Conservation (phyloP, 2,329 filamentous ascomycete species). For the Fusarium torreyae region DNA sequence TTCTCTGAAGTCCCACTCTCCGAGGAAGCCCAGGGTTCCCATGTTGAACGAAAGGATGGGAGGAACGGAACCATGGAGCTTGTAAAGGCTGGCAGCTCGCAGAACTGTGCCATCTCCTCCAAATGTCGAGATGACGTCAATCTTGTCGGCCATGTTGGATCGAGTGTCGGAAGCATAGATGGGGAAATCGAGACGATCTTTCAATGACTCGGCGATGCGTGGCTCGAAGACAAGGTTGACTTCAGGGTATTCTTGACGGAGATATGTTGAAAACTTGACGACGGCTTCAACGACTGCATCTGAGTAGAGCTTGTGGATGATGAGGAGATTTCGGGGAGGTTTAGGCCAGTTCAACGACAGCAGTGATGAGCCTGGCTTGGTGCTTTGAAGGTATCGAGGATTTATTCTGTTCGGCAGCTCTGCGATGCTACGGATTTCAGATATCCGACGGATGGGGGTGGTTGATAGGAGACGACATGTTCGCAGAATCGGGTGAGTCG, state of each 20-base stretch:
- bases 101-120: conserved; percentile 78
- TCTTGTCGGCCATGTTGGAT: conserved; percentile 78
- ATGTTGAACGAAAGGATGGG: conserved; percentile 96
- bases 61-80: conserved; percentile 84
- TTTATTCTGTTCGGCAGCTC: conserved; percentile 54
- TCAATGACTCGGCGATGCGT: conserved; percentile 79
- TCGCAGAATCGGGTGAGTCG: not conserved
- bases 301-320: conserved; percentile 72
- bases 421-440: conserved; percentile 52
- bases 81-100: conserved; percentile 70
- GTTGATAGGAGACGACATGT: conserved; percentile 63
- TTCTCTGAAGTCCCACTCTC: conserved; percentile 96
- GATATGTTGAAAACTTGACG: conserved; percentile 75
- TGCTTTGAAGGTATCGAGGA: conserved; percentile 56
- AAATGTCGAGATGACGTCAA: conserved; percentile 90
- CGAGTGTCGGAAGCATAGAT: conserved; percentile 73
- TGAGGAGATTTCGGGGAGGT: conserved; percentile 70
- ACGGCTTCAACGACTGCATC: conserved; percentile 68
- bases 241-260: conserved; percentile 83
- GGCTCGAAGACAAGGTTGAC: conserved; percentile 88
- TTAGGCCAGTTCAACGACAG: conserved; percentile 69
- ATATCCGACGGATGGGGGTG: conserved; percentile 58
- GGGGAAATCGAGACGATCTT: conserved; percentile 79
- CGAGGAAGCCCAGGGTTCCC: conserved; percentile 94
- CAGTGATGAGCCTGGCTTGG: conserved; percentile 66